Percentiles rank a stretch among this genome's conserved stretches.
Conservation (phyloP, 805 yeast genomes). For the Komagataella phaffii region DNA sequence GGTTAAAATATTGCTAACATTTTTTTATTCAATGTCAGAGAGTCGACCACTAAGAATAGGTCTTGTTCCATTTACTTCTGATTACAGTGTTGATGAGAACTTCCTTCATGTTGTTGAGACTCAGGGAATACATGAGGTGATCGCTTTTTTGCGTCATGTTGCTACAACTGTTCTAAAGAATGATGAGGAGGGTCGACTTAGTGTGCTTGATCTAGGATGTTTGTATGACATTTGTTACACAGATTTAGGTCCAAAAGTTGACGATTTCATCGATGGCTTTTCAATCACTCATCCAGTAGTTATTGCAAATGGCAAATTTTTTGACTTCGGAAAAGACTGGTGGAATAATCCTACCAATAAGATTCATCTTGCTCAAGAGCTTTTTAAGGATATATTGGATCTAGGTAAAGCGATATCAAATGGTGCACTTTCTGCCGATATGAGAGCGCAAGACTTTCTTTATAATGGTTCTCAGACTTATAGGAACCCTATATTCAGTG, state of each 20-base stretch:
- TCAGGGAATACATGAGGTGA: conserved; percentile 9
- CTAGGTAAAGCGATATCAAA: conserved; percentile 16
- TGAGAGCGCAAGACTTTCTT: conserved; percentile 23
- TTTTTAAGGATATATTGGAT: conserved; percentile 34
- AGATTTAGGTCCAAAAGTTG: conserved; percentile 7
- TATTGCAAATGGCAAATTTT: conserved; percentile 63
- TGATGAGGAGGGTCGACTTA: too few species aligned
- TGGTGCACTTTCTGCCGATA: conserved; percentile 14
- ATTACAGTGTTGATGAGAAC: conserved; percentile 9
- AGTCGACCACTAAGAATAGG: conserved; percentile 76
- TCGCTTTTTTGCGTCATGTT: conserved; percentile 11
- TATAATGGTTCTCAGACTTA: conserved; percentile 15
- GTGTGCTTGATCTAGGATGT: too few species aligned
- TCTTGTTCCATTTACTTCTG: conserved; percentile 44
- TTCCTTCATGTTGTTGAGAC: conserved; percentile 11
- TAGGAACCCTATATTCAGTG: not conserved
- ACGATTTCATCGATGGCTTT: conserved; percentile 17
- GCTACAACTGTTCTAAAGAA: conserved; percentile 2
- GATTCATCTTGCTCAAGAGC: conserved; percentile 22
- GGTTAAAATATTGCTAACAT: conserved; percentile 33
- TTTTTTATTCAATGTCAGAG: conserved; percentile 33
- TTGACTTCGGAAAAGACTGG: conserved; percentile 18
- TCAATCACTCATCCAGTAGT: conserved; percentile 35
- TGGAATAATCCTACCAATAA: conserved; percentile 19
- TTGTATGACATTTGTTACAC: too few species aligned